Evolutionary conservation across 768 basidiomycete genomes (phyloP).

Genomic region (Tricholoma bakamatsutake): DNA sequence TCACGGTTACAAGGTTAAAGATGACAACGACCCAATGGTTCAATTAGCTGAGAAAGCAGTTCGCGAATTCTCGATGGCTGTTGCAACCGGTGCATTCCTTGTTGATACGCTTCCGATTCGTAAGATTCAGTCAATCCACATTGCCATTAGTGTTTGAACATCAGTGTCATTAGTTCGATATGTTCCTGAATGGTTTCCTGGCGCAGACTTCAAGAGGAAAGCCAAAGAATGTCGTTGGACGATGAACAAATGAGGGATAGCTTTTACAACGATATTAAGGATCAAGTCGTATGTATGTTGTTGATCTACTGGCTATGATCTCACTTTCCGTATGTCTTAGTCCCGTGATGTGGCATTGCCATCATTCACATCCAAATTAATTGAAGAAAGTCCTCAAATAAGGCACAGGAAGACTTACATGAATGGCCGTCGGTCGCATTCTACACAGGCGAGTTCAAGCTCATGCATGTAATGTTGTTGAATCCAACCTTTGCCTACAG

Average conservation of each 20-base stretch:
- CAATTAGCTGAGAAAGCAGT: constrained; percentile 6
- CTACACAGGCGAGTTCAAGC: constrained; percentile 1
- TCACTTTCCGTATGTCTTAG: background rate
- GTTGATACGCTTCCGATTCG: constrained; percentile 13
- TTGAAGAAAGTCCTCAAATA: constrained; percentile 1
- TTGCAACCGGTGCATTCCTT: constrained; percentile 12
- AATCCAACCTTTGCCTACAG: background rate
- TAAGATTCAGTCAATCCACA: background rate
- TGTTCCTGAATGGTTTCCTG: constrained; percentile 28
- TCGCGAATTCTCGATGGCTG: constrained; percentile 8
- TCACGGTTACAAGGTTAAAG: constrained; percentile 8
- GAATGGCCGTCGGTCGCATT: constrained; percentile 6
- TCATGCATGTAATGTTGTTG: background rate
- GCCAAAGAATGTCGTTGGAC: constrained; percentile 27
- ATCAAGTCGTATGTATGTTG: constrained; percentile 21
- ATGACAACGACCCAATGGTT: constrained; percentile 9
- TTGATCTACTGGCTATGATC: background rate
- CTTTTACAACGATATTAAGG: constrained; percentile 27
- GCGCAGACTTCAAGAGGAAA: constrained; percentile 32
- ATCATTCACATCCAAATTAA: background rate
- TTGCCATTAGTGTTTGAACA: background rate
- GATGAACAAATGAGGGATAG: constrained; percentile 23
- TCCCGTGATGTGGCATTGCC: background rate
- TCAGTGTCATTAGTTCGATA: constrained; percentile 8
- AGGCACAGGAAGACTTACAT: constrained; percentile 5